phyloP scores from a whole-genome alignment of 2,329 filamentous ascomycete species.

The Trichoderma atrobrunneum region DNA sequence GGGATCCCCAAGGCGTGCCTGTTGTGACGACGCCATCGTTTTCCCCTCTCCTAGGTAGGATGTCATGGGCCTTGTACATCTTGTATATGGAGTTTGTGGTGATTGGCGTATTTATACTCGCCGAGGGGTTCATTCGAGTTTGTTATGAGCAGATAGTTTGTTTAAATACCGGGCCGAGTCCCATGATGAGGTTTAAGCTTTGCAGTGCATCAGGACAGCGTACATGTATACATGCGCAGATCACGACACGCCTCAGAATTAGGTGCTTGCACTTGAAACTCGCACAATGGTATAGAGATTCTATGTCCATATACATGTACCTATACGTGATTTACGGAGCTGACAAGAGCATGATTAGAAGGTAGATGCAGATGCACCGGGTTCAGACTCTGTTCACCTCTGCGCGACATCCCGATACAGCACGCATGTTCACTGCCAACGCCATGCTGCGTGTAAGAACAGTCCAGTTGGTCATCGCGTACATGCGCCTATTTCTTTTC shows the following conservation, averaged over 20 bases:
- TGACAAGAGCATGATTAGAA: neutral
- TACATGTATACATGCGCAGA: neutral
- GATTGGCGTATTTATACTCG: neutral
- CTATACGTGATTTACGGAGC: neutral
- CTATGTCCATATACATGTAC: neutral
- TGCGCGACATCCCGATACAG: neutral
- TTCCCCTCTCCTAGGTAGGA: neutral
- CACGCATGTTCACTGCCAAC: neutral
- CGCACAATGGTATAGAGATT: too few relatives aligned
- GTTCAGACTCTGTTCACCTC: neutral
- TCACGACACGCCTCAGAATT: neutral
- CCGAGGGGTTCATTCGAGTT: neutral
- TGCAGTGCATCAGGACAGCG: neutral
- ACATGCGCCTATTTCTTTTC: neutral
- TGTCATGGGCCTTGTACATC: neutral
- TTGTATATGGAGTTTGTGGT: neutral
- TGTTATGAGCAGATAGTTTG: neutral
- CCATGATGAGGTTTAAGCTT: neutral
- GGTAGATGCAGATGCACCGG: neutral
- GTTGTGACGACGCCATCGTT: neutral
- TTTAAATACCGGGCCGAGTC: neutral
- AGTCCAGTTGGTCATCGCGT: neutral
- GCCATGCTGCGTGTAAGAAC: neutral
- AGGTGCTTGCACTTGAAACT: neutral
- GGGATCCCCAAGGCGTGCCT: neutral